phyloP scores from a whole-genome alignment of 371 early-diverging fungal genomes.

The Mortierella sp. region DNA sequence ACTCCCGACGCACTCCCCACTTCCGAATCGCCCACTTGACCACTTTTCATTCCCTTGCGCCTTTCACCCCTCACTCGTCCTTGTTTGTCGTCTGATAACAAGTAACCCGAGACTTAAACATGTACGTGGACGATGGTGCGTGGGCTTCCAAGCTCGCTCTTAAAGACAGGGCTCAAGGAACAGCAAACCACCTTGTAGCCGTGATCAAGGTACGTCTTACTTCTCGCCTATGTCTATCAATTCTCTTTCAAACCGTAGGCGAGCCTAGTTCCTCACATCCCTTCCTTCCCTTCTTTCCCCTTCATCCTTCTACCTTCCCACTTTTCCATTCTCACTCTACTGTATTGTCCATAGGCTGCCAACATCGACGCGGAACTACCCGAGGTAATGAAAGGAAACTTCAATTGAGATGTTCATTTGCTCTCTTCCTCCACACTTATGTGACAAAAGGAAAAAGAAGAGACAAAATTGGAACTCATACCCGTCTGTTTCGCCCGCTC shows the following conservation, averaged over 20 bases:
- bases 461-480: background rate
- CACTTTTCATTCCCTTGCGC: background rate
- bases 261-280: background rate
- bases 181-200: constrained; percentile 38
- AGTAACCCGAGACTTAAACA: background rate
- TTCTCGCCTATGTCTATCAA: background rate
- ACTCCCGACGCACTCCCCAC: background rate
- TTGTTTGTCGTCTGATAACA: background rate
- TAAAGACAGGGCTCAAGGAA: constrained; percentile 49
- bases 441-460: background rate
- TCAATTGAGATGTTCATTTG: background rate
- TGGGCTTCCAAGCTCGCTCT: constrained; percentile 48
- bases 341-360: constrained; percentile 24
- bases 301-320: background rate
- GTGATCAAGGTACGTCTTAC: constrained; percentile 37
- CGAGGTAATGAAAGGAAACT: constrained; percentile 17
- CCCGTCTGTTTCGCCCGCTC: background rate
- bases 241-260: background rate
- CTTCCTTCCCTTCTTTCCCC: background rate
- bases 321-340: background rate
- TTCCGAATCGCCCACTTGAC: background rate
- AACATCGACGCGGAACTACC: constrained; percentile 30
- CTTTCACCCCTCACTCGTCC: background rate
- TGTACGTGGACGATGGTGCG: constrained; percentile 52
- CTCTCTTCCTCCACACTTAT: background rate